Base-by-base conservation (phyloP, 108 stramenopile species). In the Nitzschia inconspicua region DNA sequence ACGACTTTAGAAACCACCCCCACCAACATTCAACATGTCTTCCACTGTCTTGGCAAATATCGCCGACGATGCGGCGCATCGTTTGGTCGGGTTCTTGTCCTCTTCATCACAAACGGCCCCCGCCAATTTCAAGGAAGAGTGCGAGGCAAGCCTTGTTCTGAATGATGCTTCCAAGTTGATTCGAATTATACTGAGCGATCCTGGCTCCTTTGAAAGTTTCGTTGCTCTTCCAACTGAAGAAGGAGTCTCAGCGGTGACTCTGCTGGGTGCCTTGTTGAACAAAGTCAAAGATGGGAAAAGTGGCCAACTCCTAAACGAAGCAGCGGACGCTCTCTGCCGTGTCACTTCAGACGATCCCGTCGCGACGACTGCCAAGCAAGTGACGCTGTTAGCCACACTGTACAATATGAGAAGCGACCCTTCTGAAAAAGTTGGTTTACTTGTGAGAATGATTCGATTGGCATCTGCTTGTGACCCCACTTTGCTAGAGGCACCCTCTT, bases 31-130 rank as follows among this genome's bases (percentile, higher is more conserved):
- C 53, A 36, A 25, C 11, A 54, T 51, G 29, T 56, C 83, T 22
- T 86, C 89, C 34, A 85, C 90, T 32, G 82, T 86, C 29, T 63
- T 92, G 27, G 87, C 89, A 54, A 92, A 88, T 70, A 79, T 88
- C 19, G 75, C 85, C 41, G 87, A 88, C 26, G 85, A 84, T 51
- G 87, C 91, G 28, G 91, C 88, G 64, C 66, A 85, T 40, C 79
- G 87, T 49, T 73, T 92, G 47, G 82, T 89, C 13, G 70, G 72
- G 18, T 65, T 86, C 19, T 66, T 92, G 22, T 39, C 56, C 7
- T 55, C 63, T 16, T 47, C 25, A 20, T 30, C 57, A 3, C 35
- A 30, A 29, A 50, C 62, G 4, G 66, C 66, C 18, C 68, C 73
- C 8, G 69, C 78, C 4, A 50, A 61, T 14, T 63, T 67, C 40